Evolutionary conservation across 306 rosid genomes (phyloP).

Genomic region (Sesbania bispinosa): DNA sequence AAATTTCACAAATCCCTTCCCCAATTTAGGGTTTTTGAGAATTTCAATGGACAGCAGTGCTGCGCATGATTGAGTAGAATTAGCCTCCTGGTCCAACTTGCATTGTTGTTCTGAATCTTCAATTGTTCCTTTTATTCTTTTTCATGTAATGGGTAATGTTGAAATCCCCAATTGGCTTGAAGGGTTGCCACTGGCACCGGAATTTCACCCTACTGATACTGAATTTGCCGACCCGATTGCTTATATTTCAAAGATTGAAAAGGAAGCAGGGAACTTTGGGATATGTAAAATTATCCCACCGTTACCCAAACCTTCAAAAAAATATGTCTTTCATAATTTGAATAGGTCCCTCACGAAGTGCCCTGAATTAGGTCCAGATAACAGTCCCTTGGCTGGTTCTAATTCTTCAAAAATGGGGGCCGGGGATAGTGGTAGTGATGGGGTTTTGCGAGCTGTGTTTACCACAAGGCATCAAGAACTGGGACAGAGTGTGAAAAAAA

Average conservation of each 20-base stretch:
- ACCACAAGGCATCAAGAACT: conserved; percentile 96
- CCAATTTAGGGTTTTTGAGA: conserved; percentile 60
- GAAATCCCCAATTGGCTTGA: conserved; percentile 88
- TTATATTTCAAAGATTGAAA: conserved; percentile 94
- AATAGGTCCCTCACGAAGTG: conserved; percentile 79
- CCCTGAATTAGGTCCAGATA: conserved; percentile 53
- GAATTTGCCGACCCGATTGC: conserved; percentile 98
- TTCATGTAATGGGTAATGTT: conserved; percentile 67
- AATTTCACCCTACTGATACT: conserved; percentile 90
- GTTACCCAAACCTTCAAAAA: conserved; percentile 85
- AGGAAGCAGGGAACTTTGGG: conserved; percentile 86
- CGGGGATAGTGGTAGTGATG: conserved; percentile 46
- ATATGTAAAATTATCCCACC: conserved; percentile 96
- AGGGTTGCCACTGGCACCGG: conserved; percentile 90
- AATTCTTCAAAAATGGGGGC: conserved; percentile 33
- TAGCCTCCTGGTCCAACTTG: conserved; percentile 24
- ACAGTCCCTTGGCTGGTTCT: conserved; percentile 24
- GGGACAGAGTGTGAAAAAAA: conserved; percentile 61
- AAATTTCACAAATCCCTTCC: conserved; percentile 28
- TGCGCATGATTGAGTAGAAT: conserved; percentile 30
- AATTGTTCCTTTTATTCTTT: neutral
- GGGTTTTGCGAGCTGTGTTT: conserved; percentile 69
- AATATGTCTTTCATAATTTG: conserved; percentile 68
- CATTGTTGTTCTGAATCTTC: conserved; percentile 36
- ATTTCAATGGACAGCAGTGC: conserved; percentile 22